Evolutionary conservation across 257 asterid species (phyloP), one percentile per base, ranked within the genome.

Genomic region (Fraxinus anomala): DNA sequence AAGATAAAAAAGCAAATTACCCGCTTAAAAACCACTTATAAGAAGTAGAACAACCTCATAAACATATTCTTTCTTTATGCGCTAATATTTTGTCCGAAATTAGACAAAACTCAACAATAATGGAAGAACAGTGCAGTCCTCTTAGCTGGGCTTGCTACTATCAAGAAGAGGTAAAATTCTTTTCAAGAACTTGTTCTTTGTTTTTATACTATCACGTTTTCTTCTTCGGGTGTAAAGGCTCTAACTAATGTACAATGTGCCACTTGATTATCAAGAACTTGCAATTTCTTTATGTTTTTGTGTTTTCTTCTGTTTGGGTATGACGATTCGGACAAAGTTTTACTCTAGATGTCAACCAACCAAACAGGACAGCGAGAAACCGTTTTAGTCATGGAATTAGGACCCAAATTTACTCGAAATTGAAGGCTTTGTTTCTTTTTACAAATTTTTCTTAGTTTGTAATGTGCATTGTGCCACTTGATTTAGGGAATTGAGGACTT

Each of bases 91-190:
- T 84, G 56, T 28, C 83, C 68, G 56, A 47, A 56, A 42, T 19
- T 76, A 42, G 33, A 78, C 76, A 83, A 81, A 77, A 74, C 69
- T 37, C 30, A 26, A 30, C 73, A 28, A 73, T 74, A 42, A 91
- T 92, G 98, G 98, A 94, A 88, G 96, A 94, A 40, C 96, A 91
- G 85, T 84, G 93, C 84, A 91, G 96, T 74, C 97, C 96, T 83
- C 90, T 90, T 36, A 81, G 79, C 82, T 90, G 96, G 96, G 88
- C 92, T 84, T 90, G 67, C 87, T 90, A 87, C 87, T 91, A 73
- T 70, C 88, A 89, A 82, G 93, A 91, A 76, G 98, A 89, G 96
- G 98, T 93, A 88, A 61, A 12, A 11, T 42, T 42, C 5, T 42
- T 2, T 42, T 42, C 51, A 13, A 42, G 51, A 42, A 42, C 17